Base-by-base conservation (phyloP, 257 asterid genomes). In the Buddleja alternifolia region DNA sequence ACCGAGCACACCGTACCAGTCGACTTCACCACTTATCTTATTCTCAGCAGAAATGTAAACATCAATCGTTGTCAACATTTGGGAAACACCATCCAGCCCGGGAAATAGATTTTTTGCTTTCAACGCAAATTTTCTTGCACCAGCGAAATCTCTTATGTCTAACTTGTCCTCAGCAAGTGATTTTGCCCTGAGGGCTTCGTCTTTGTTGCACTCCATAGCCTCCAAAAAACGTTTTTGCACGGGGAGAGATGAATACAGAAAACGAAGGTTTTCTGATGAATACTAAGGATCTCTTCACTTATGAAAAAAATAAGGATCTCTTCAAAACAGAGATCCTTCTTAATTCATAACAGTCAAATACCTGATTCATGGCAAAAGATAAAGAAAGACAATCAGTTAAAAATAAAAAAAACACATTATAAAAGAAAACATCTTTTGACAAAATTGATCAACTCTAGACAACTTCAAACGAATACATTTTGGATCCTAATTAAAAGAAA, bases 121-220 rank as follows among this genome's bases (percentile, higher is more conserved):
- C 66, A 77, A 44, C 48, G 87, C 89, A 56, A 87, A 83, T 74
- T 84, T 89, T 72, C 68, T 87, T 2, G 98, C 90, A 42, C 85
- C 88, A 10, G 64, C 63, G 53, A 60, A 89, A 57, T 92, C 94
- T 46, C 66, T 80, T 19, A 71, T 74, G 75, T 70, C 83, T 6
- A 92, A 58, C 74, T 85, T 92, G 54, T 59, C 76, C 82, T 84
- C 95, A 2, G 96, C 93, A 59, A 92, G 81, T 50, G 69, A 9
- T 78, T 77, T 84, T 36, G 95, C 96, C 40, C 94, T 76, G 53
- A 54, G 16, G 20, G 98, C 96, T 79, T 89, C 98, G 51, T 87
- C 98, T 73, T 73, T 84, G 37, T 92, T 92, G 85, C 96, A 89
- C 75, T 92, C 98, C 98, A 89, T 92, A 17, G n/a, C 75, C 25